Evolutionary conservation across 2,329 filamentous ascomycete genomes (phyloP), one percentile per base, ranked within the genome.

Genomic region (Xylariaceae sp.): DNA sequence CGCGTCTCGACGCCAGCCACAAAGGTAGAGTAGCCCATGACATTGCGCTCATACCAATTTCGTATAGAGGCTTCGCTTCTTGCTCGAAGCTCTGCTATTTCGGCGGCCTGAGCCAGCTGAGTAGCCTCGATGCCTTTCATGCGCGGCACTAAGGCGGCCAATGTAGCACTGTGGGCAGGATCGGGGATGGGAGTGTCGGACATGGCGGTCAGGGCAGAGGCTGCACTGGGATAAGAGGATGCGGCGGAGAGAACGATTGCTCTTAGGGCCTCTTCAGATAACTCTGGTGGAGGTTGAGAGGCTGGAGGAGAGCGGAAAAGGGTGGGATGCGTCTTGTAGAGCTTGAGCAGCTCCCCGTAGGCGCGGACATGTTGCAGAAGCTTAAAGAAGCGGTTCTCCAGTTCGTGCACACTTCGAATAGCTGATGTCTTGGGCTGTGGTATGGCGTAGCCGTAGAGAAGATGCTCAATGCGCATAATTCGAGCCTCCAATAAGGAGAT

Each of bases 1-100:
- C 87, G 76, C 33, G 81, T 78, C 70, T 95, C 88, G 65, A 87
- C 83, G 47, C 87, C 83, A 18, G 86, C 87, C 73, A 90, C 86
- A 52, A 81, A 80, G 60, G 84, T 81, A 0, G 86, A 86, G 60
- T 82, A 83, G 11, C 80, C 79, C 44, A 96, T 73, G 41, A 94
- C 76, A 3, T 84, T 82, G 19, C 82, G 74, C 66, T 91, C 85
- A 69, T 93, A 91, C 87, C 90, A 95, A 34, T 75, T 71, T 58
- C 86, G 79, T 53, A 90, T 71, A 19, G 81, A 73, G 56, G 69
- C 68, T 69, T 84, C 88, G 71, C 80, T 92, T 58, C 78, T 79
- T 56, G 72, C 79, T 66, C 83, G 79, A 65, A 88, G 77, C 66
- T 81, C 81, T 18, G 79, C 80, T 56, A 89, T 80, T 67, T 87